Base-by-base conservation (phyloP, 2,329 filamentous ascomycete genomes). In the Polytolypa hystricis region DNA sequence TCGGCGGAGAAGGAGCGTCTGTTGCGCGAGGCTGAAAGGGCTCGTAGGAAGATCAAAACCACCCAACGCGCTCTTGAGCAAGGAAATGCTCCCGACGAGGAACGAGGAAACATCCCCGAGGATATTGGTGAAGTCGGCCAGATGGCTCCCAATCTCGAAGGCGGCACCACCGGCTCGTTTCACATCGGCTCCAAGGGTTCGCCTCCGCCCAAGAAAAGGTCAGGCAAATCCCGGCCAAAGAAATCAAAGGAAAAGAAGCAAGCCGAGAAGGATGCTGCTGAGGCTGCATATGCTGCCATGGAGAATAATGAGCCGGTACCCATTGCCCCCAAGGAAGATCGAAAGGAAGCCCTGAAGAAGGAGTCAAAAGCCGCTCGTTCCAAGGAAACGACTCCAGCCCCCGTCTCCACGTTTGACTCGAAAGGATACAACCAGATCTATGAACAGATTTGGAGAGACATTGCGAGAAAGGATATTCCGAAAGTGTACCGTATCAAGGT, bases 361-460 rank as follows among this genome's bases (percentile, higher is more conserved):
- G 55, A 58, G 28, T 62, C 52, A 29, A 62, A 59, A 40, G 52
- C 50, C 14, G 52, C 50, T 19, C 56, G 48, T n/a, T 58, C 58
- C 34, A 65, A 63, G 44, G 61, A 68, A 48, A 40, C 57, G 17
- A 63, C 57, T 21, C 60, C 68, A 0, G 52, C 63, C 3, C 68
- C 74, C 15, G 72, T 79, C 41, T 71, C 75, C 42, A 72, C 73
- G 42, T 91, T 84, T 60, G 79, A 84, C 47, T 91, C 86, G 34
- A 93, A 94, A 57, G 86, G 84, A 12, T 98, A 93, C 65, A 86
- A 93, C 53, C 87, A 93, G 58, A 89, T 98, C 40, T 95, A 95
- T 58, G 87, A 94, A 52, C 86, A 95, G 58, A 96, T 96, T 47
- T 93, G 85, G 80, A 82, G 89, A 46, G 91, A 98, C 53, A 77